These are phyloP conservation scores for Epichloe sp. DNA, from an alignment of 2,329 filamentous ascomycete genomes.

Conservation along the genomic window DNA sequence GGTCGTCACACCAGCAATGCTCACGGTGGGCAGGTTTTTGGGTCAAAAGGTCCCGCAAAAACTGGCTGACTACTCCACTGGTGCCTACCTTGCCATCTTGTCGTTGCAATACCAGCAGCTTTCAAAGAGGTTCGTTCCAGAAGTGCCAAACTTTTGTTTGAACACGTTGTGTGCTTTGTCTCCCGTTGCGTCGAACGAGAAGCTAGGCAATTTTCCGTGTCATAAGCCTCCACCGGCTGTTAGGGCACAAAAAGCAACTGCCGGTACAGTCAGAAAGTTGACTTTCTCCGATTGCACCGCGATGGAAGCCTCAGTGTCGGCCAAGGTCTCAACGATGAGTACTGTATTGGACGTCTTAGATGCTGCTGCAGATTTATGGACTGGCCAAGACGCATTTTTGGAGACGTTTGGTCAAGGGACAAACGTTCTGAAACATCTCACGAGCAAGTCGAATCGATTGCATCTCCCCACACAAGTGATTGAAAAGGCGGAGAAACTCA, in stretches of 20 bases:
- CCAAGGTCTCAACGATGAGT: slow-evolving; percentile 46
- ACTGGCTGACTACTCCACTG: slow-evolving; percentile 55
- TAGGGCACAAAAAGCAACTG: slow-evolving; percentile 33
- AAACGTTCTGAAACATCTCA: slow-evolving; percentile 47
- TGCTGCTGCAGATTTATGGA: slow-evolving; percentile 60
- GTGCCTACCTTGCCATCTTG: slow-evolving; percentile 67
- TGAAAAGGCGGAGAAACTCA: slow-evolving; percentile 28
- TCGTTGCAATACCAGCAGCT: slow-evolving; percentile 70
- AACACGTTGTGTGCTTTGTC: slow-evolving; percentile 59
- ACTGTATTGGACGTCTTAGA: slow-evolving; percentile 54
- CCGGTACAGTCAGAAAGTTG: slow-evolving; percentile 35
- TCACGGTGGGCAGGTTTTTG: slow-evolving; percentile 73
- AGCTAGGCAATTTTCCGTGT: slow-evolving; percentile 45
- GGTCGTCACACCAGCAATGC: slow-evolving; percentile 78
- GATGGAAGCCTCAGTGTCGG: slow-evolving; percentile 20
- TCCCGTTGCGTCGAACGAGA: slow-evolving; percentile 34
- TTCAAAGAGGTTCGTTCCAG: slow-evolving; percentile 79
- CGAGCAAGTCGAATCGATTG: slow-evolving; percentile 34
- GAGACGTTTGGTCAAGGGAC: slow-evolving; percentile 63
- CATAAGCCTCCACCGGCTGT: slow-evolving; percentile 41
- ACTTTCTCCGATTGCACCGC: slow-evolving; percentile 44
- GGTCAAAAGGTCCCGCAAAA: slow-evolving; percentile 57
- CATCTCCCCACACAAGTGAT: slow-evolving; percentile 34
- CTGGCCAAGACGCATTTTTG: slow-evolving; percentile 55
- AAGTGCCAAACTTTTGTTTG: slow-evolving; percentile 68